Conservation (phyloP, 2,329 filamentous ascomycete species). For the Aspergillus luchuensis region DNA sequence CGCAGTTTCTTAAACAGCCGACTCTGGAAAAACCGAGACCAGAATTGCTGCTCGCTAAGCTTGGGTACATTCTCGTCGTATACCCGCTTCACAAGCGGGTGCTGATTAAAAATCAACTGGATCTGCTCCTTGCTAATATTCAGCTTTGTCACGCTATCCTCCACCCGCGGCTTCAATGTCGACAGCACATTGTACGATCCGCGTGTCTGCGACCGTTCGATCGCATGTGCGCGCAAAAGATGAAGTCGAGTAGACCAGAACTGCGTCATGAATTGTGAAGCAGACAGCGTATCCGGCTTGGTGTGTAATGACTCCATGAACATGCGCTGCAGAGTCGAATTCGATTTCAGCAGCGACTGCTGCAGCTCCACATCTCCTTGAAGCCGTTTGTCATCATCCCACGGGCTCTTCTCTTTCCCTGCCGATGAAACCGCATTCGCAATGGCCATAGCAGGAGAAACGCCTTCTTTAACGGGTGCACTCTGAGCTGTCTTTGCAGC, state of each 20-base stretch:
- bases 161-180: constrained; percentile 77
- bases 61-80: constrained; percentile 93
- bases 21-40: constrained; percentile 92
- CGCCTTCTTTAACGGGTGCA: constrained; percentile 43
- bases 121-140: constrained; percentile 91
- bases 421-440: constrained; percentile 66
- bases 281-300: constrained; percentile 81
- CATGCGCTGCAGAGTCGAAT: constrained; percentile 73
- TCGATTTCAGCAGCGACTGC: constrained; percentile 81
- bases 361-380: constrained; percentile 80
- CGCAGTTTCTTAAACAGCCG: constrained; percentile 87
- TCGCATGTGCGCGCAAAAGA: constrained; percentile 83
- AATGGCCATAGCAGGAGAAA: constrained; percentile 74
- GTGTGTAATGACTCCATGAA: constrained; percentile 82
- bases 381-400: constrained; percentile 80
- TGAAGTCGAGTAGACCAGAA: constrained; percentile 93
- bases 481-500: constrained; percentile 59
- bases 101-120: constrained; percentile 87
- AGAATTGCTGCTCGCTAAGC: constrained; percentile 78
- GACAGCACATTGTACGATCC: constrained; percentile 94
- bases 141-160: constrained; percentile 73
- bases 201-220: constrained; percentile 81
- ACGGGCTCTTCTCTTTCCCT: constrained; percentile 55
- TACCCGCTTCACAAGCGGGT: constrained; percentile 83
- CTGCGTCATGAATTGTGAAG: constrained; percentile 80